Evolutionary conservation across 345 rosid species (phyloP).

Genomic region (Lepidium didymum): DNA sequence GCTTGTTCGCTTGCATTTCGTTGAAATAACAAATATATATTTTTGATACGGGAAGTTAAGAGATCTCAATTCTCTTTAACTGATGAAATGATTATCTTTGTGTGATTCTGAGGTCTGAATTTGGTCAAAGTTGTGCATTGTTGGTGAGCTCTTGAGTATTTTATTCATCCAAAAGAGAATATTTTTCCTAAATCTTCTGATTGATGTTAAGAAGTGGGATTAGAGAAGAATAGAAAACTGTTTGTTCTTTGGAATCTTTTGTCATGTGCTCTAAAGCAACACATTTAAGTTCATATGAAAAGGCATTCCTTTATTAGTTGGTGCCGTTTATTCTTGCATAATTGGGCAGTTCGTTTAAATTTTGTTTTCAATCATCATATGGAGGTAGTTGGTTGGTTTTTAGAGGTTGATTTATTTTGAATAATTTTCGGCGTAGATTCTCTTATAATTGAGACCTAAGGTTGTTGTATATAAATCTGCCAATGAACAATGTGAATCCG

Average conservation of each 20-base stretch:
- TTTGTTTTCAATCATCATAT: slow-evolving; percentile 11
- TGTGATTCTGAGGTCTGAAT: slow-evolving; percentile 31
- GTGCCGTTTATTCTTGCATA: slow-evolving; percentile 23
- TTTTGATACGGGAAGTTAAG: background rate
- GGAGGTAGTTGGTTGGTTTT: slow-evolving; percentile 27
- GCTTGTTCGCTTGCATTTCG: slow-evolving; percentile 4
- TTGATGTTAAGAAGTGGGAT: slow-evolving; percentile 35
- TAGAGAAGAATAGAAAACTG: slow-evolving; percentile 28
- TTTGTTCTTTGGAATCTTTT: slow-evolving; percentile 30
- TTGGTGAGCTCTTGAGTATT: slow-evolving; percentile 14
- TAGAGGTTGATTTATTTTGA: slow-evolving; percentile 18
- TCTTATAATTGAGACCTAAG: slow-evolving; percentile 17
- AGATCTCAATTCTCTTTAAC: slow-evolving; percentile 8
- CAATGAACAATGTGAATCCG: background rate
- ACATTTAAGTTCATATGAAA: background rate
- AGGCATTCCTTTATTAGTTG: slow-evolving; percentile 22
- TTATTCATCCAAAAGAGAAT: slow-evolving; percentile 3
- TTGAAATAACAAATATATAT: background rate
- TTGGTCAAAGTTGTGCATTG: slow-evolving; percentile 25
- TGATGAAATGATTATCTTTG: slow-evolving; percentile 11
- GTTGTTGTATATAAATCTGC: background rate
- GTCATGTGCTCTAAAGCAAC: slow-evolving; percentile 20
- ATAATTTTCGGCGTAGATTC: slow-evolving; percentile 23
- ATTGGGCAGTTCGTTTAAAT: slow-evolving; percentile 11
- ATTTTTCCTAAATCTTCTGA: background rate